Base-by-base conservation (phyloP, 2,329 filamentous ascomycete species). In the Ophiocordyceps robertsii region DNA sequence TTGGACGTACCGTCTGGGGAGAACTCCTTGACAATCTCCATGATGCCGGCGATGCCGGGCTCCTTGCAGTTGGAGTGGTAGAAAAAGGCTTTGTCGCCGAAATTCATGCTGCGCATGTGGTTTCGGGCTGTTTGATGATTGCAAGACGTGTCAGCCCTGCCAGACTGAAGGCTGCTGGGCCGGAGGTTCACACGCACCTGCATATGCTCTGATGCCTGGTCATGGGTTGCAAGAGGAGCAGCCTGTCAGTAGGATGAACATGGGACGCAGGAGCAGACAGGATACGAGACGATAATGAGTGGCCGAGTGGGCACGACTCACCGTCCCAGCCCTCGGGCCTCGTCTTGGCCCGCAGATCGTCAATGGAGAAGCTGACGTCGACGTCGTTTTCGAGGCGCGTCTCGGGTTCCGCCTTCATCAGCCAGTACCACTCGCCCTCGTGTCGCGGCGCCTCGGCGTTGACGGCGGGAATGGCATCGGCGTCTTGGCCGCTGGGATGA, bases 51-150 rank as follows among this genome's bases (percentile, higher is more conserved):
- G 39, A 96, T 87, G 3, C 85, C 90, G 0, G 89, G 88, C 21
- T 82, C 75, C 58, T 93, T 94, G 64, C 85, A 92, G 54, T 92
- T 94, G 38, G 85, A 94, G 63, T 95, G 90, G 58, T 96, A 96
- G 66, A 98, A 96, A 66, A 98, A 96, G 24, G 88, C 89, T 29
- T 89, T 70, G 56, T 98, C 92, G 40, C 89, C 89, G 43, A 80
- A 79, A 53, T 85, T 88, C 92, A 98, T 98, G 9, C 79, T 76
- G 29, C 85, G 77, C 65, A 98, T 80, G 58, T 95, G 87, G 56
- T 95, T 96, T 24, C 86, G 78, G 7, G 90, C 90, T 61, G 3
- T 27, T 5, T 2, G 16, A n/a, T n/a, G n/a, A n/a, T n/a, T n/a
- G n/a, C n/a, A n/a, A 17, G 6, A 21, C 4, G 7, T 31, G 12